Evolutionary conservation across 805 yeast genomes (phyloP).

Genomic region (Ogataea chonburiensis): DNA sequence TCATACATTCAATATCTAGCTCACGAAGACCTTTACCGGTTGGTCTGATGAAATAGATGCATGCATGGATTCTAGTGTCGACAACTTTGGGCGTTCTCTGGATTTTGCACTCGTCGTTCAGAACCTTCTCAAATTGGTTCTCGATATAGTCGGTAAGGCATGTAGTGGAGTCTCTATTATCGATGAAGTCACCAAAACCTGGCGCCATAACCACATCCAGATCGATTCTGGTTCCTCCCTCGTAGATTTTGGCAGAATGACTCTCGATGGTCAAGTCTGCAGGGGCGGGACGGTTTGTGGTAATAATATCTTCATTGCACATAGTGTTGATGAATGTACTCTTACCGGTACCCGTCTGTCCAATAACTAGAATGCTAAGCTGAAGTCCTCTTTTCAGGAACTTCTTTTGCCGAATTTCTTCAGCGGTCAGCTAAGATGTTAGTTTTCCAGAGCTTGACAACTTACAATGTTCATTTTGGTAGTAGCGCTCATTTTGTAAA

Average conservation of each 20-base stretch:
- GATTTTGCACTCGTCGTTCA: constrained; percentile 70
- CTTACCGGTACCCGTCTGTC: constrained; percentile 69
- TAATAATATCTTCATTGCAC: constrained; percentile 53
- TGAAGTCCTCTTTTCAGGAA: constrained; percentile 51
- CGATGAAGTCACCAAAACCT: constrained; percentile 70
- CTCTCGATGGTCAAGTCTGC: constrained; percentile 32
- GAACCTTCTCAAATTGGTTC: constrained; percentile 66
- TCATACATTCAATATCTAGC: constrained; percentile 70
- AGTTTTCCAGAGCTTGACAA: background rate
- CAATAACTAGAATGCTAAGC: constrained; percentile 48
- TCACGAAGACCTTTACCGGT: constrained; percentile 62
- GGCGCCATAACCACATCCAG: constrained; percentile 64
- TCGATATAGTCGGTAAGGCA: constrained; percentile 70
- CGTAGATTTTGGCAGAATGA: constrained; percentile 35
- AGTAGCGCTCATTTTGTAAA: constrained; percentile 21
- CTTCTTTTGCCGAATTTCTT: constrained; percentile 40
- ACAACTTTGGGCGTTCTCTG: constrained; percentile 40
- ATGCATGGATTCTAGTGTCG: constrained; percentile 81
- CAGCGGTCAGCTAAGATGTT: constrained; percentile 30
- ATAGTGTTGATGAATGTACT: constrained; percentile 78
- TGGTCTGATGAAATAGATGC: constrained; percentile 79
- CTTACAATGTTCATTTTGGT: constrained; percentile 23
- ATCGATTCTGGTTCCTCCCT: constrained; percentile 50
- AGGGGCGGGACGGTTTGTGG: constrained; percentile 40
- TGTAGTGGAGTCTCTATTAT: constrained; percentile 59